Evolutionary conservation across 345 rosid genomes (phyloP).

Genomic region (Citrus medica): DNA sequence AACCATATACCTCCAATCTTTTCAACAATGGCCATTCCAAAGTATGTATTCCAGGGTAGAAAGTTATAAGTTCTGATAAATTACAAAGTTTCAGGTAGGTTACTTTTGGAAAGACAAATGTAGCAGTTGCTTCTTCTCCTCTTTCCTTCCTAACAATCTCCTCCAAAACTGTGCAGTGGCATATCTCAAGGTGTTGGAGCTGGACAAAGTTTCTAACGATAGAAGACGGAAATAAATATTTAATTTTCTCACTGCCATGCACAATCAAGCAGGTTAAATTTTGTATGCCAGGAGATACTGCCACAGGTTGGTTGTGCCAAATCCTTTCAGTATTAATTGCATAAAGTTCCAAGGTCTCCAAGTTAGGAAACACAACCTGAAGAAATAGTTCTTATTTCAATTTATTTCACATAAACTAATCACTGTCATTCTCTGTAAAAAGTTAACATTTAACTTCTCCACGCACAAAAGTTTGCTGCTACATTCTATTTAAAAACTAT

Average conservation of each 20-base stretch:
- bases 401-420: neutral
- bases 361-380: neutral
- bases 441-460: neutral
- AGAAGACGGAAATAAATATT: neutral
- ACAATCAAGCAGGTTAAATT: neutral
- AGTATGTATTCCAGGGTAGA: conserved; percentile 14
- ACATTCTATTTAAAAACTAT: neutral
- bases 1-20: neutral
- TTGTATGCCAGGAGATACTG: neutral
- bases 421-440: neutral
- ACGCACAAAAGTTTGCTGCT: neutral
- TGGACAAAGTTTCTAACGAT: neutral
- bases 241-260: neutral
- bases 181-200: conserved; percentile 13
- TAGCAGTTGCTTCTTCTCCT: neutral
- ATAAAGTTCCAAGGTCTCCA: neutral
- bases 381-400: neutral
- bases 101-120: conserved; percentile 19
- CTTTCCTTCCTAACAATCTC: neutral
- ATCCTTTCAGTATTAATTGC: neutral
- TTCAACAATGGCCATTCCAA: conserved; percentile 16
- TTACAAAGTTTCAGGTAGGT: neutral
- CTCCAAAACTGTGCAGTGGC: neutral
- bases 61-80: conserved; percentile 11
- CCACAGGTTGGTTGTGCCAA: neutral